Evolutionary conservation across 805 yeast species (phyloP), one percentile per base, ranked within the genome.

Genomic region (Candida caryicola): DNA sequence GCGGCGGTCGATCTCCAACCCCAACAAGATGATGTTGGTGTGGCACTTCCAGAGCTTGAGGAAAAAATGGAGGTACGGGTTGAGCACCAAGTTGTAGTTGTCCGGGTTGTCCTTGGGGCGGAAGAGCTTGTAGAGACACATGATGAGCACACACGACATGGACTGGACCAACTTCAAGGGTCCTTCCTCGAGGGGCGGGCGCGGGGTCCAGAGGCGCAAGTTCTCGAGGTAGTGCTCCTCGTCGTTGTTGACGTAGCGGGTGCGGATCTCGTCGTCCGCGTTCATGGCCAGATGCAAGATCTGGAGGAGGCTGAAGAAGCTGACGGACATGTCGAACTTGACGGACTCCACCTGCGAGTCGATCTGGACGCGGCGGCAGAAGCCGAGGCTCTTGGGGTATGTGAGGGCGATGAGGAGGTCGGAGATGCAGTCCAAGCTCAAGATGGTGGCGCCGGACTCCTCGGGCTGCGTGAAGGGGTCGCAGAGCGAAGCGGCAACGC

Each of bases 401-500:
- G 37, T 44, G 31, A 77, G 55, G 0, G 77, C 76, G 6, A 79
- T 55, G 17, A 77, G 59, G 33, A 79, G 46, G 43, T 76, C 76
- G 14, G 82, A 71, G 9, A 81, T 50, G n/a, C 71, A 53, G 43
- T 79, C 80, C 5, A 81, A 55, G 7, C 87, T 81, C 13, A 81
- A 62, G 1, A 79, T 62, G 37, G 66, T 60, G 9, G 62, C 57
- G 39, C 78, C 83, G 17, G 69, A 71, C 29, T 81, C 85, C 18
- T 73, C 71, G 0, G 93, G 89, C 48, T 82, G 87, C 1, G 89
- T 80, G 48, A 73, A 65, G 2, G 89, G 87, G 54, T 84, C 90
- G 38, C 72, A 56, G 10, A 56, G 40, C 15, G 53, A 52, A 13
- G 57, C 54, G 14, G 21, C 32, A 3, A 45, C 34, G 17, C 39